phyloP scores from a whole-genome alignment of 2,329 filamentous ascomycete genomes.

The Didymella segeticola region DNA sequence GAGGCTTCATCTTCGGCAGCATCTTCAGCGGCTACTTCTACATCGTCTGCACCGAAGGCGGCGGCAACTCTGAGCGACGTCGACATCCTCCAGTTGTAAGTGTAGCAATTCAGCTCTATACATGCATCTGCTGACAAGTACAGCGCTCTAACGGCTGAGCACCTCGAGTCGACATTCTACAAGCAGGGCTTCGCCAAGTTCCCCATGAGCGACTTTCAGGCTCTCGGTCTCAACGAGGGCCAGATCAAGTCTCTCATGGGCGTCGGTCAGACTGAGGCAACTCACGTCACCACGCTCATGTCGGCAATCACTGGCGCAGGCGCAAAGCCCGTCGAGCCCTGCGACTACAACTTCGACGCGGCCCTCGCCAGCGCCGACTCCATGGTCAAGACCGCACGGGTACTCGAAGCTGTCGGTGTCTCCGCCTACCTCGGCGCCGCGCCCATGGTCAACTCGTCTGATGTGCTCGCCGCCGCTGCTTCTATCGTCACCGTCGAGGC shows the following conservation, averaged over 20 bases:
- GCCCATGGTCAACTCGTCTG: conserved; percentile 65
- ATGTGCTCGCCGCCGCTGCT: conserved; percentile 70
- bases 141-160: conserved; percentile 75
- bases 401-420: conserved; percentile 76
- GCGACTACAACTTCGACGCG: conserved; percentile 71
- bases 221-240: conserved; percentile 63
- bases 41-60: conserved; percentile 28
- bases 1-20: conserved; percentile 25
- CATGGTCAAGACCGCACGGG: conserved; percentile 73
- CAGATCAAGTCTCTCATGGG: conserved; percentile 67
- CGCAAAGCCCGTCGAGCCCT: conserved; percentile 70
- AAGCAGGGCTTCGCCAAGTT: conserved; percentile 73
- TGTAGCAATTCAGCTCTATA: conserved; percentile 18
- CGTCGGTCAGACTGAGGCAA: conserved; percentile 68
- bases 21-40: conserved; percentile 21
- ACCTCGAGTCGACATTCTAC: conserved; percentile 77
- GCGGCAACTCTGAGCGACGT: conserved; percentile 54
- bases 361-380: conserved; percentile 66
- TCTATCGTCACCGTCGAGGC: conserved; percentile 77
- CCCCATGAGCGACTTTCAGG: conserved; percentile 67
- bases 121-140: conserved; percentile 39
- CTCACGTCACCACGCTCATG: conserved; percentile 67
- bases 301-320: conserved; percentile 67
- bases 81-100: conserved; percentile 63
- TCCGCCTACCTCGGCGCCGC: conserved; percentile 76